Conservation (phyloP, 2,329 filamentous ascomycete genomes). For the Paecilomyces dactylethromorphus region DNA sequence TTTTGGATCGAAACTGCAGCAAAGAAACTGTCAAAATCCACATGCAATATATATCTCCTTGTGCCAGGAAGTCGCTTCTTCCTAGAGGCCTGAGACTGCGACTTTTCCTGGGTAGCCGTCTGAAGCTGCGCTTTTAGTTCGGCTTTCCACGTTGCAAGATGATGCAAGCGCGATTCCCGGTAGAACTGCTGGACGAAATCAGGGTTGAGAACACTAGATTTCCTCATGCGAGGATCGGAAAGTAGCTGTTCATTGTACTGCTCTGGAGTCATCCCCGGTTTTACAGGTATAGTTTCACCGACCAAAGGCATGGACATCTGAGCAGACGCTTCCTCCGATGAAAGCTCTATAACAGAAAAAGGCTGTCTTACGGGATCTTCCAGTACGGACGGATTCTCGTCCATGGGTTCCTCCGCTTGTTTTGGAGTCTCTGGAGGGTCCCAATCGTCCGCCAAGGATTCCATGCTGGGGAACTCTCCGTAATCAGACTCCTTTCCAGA, state of each 20-base stretch:
- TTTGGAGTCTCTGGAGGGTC: background rate
- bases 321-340: conserved; percentile 1
- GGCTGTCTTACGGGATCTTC: background rate
- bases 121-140: conserved; percentile 87
- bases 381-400: background rate
- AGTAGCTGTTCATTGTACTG: conserved; percentile 85
- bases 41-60: conserved; percentile 81
- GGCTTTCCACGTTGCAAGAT: conserved; percentile 94
- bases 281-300: conserved; percentile 17
- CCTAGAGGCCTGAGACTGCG: conserved; percentile 37
- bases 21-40: conserved; percentile 98
- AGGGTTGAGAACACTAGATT: conserved; percentile 86
- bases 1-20: conserved; percentile 83
- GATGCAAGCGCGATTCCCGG: conserved; percentile 87
- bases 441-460: background rate
- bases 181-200: conserved; percentile 94
- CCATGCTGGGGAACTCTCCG: conserved; percentile 32
- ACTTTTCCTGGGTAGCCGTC: conserved; percentile 65
- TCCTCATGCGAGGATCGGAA: conserved; percentile 75
- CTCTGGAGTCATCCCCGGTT: conserved; percentile 66
- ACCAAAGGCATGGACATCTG: conserved; percentile 13
- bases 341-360: background rate
- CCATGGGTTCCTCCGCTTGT: background rate
- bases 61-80: conserved; percentile 54
- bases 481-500: conserved; percentile 37